These are phyloP conservation scores for Lasiosphaeris hirsuta DNA, from an alignment of 495 filamentous ascomycete genomes.

Conservation along the genomic window DNA sequence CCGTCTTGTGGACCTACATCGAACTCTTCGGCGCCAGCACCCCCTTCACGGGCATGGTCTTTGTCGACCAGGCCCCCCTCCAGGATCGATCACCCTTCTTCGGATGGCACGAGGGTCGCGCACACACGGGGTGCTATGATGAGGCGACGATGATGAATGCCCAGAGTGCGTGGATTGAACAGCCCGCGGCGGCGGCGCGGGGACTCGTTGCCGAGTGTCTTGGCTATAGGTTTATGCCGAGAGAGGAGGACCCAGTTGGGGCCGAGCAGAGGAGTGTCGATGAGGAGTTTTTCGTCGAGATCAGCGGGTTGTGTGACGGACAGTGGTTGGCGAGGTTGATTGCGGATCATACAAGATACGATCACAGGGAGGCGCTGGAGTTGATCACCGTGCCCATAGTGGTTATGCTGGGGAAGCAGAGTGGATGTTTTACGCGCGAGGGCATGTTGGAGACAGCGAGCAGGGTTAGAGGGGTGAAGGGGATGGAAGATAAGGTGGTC, in stretches of 20 bases:
- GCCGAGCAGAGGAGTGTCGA: conserved; percentile 25
- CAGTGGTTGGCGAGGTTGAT: conserved; percentile 43
- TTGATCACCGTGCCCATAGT: conserved; percentile 28
- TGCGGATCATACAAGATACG: conserved; percentile 45
- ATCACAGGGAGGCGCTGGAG: conserved; percentile 44
- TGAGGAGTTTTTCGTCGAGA: conserved; percentile 38
- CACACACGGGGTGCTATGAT: conserved; percentile 38
- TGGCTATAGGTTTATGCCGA: conserved; percentile 33
- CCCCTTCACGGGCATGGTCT: conserved; percentile 34
- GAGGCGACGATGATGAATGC: conserved; percentile 33
- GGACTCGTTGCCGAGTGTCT: conserved; percentile 40
- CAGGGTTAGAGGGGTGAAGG: conserved; percentile 20
- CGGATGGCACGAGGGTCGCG: conserved; percentile 28
- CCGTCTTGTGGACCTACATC: conserved; percentile 43
- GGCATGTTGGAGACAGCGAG: conserved; percentile 40
- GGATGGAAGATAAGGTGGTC: conserved; percentile 20
- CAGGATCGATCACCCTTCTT: conserved; percentile 35
- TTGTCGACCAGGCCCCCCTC: conserved; percentile 48
- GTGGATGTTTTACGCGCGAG: conserved; percentile 43
- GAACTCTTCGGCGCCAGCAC: conserved; percentile 35
- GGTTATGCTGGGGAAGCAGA: conserved; percentile 40
- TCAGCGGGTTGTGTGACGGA: conserved; percentile 35
- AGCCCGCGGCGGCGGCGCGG: conserved; percentile 23
- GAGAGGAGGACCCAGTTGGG: conserved; percentile 10
- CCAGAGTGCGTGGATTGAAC: conserved; percentile 32